phyloP scores from a whole-genome alignment of 306 rosid genomes.

The Mimosa bimucronata region DNA sequence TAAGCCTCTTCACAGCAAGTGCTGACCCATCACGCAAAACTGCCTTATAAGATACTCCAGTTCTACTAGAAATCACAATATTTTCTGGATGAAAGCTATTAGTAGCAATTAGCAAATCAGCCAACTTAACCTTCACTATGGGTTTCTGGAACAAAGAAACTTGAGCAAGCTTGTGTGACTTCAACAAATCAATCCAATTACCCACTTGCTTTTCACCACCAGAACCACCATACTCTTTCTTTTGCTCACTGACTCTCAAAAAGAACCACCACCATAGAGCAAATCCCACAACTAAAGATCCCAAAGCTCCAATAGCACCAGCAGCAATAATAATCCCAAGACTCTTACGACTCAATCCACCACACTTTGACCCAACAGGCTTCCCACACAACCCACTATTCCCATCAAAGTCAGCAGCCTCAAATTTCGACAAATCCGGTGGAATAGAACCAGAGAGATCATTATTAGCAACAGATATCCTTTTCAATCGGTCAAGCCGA shows the following conservation, averaged over 20 bases:
- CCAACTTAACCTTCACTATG: slow-evolving; percentile 53
- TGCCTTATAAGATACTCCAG: slow-evolving; percentile 61
- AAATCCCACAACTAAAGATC: slow-evolving; percentile 51
- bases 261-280: slow-evolving; percentile 65
- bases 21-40: slow-evolving; percentile 65
- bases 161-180: slow-evolving; percentile 51
- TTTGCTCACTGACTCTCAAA: slow-evolving; percentile 37
- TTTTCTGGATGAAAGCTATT: slow-evolving; percentile 46
- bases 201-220: slow-evolving; percentile 36
- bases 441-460: slow-evolving; percentile 54
- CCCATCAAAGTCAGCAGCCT: slow-evolving; percentile 45
- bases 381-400: slow-evolving; percentile 53
- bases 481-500: slow-evolving; percentile 57
- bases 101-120: slow-evolving; percentile 53
- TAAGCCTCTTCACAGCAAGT: slow-evolving; percentile 52
- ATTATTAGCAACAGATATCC: slow-evolving; percentile 49
- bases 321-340: slow-evolving; percentile 57
- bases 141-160: slow-evolving; percentile 67
- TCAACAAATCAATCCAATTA: slow-evolving; percentile 52
- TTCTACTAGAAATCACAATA: slow-evolving; percentile 52
- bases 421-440: slow-evolving; percentile 42
- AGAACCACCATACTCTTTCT: slow-evolving; percentile 33
- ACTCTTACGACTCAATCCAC: slow-evolving; percentile 51
- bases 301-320: slow-evolving; percentile 56
- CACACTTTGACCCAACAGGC: slow-evolving; percentile 56